Conservation (phyloP, 208 protist genomes). For the Novymonas esmeraldas region DNA sequence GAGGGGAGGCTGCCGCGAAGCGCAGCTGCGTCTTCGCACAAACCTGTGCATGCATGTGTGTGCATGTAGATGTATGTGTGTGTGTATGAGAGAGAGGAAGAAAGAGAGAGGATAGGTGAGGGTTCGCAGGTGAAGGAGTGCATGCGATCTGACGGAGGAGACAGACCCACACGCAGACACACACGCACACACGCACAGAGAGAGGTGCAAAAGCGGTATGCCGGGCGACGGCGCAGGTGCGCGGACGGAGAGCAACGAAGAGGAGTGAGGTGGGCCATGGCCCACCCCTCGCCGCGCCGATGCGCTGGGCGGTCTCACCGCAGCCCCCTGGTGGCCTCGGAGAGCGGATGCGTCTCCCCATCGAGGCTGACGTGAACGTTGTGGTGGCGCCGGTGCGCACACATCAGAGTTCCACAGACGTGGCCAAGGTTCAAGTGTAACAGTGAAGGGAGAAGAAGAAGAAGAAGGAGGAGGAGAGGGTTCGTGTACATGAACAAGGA, state of each 20-base stretch:
- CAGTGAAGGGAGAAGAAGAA: neutral
- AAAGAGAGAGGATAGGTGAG: neutral
- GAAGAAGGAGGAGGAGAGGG: neutral
- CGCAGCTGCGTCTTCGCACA: neutral
- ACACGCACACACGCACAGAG: neutral
- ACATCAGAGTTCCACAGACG: no score
- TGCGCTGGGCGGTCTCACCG: no score
- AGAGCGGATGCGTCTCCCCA: no score
- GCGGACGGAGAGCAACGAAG: no score
- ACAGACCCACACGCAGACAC: neutral
- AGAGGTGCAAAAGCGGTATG: neutral
- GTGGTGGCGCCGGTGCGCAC: no score
- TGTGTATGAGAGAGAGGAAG: neutral
- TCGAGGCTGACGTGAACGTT: no score
- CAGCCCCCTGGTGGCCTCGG: no score
- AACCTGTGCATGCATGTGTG: neutral
- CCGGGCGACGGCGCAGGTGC: neutral
- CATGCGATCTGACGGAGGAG: neutral
- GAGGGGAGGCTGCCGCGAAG: no score
- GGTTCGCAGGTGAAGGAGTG: no score
- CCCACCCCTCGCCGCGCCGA: no score
- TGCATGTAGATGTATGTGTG: conserved; percentile 9
- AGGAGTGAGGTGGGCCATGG: no score
- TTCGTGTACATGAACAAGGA: neutral
- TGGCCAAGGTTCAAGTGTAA: no score